Evolutionary conservation across 2,329 filamentous ascomycete species (phyloP).

Genomic region (Magnaporthiopsis incrustans): DNA sequence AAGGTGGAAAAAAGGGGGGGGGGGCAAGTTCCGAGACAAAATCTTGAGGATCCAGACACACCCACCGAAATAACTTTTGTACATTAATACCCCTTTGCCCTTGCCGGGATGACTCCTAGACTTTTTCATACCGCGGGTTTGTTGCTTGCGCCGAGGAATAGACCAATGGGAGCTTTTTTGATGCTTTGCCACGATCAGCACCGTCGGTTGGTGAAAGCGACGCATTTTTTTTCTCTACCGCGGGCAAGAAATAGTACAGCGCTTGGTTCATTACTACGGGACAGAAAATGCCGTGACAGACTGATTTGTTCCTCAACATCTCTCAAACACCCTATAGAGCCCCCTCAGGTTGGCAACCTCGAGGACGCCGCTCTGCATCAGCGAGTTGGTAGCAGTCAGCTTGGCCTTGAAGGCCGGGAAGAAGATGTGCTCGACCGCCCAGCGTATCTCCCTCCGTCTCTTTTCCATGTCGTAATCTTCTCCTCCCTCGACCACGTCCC

Average conservation of each 20-base stretch:
- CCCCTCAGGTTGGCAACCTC: slow-evolving; percentile 91
- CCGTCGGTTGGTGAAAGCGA: neutral
- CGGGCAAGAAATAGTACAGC: neutral
- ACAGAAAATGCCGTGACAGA: slow-evolving; percentile 7
- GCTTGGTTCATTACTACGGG: slow-evolving; percentile 9
- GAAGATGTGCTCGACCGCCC: slow-evolving; percentile 73
- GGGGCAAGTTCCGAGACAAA: neutral
- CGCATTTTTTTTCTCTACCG: slow-evolving; percentile 6
- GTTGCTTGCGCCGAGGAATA: slow-evolving; percentile 3
- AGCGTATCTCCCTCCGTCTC: slow-evolving; percentile 61
- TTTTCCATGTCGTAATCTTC: slow-evolving; percentile 36
- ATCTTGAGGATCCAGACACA: neutral
- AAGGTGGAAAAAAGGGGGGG: neutral
- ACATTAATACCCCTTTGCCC: slow-evolving; percentile 8
- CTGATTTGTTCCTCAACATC: slow-evolving; percentile 49
- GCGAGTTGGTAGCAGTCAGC: slow-evolving; percentile 69
- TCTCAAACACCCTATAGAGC: slow-evolving; percentile 88
- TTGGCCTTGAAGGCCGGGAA: slow-evolving; percentile 84
- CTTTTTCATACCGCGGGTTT: neutral
- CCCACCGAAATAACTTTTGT: slow-evolving; percentile 5
- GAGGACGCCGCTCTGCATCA: slow-evolving; percentile 67
- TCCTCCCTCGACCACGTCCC: slow-evolving; percentile 10
- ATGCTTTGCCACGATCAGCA: neutral
- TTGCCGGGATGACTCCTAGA: neutral
- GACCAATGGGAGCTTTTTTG: slow-evolving; percentile 9